Percentiles rank a stretch among this genome's conserved stretches.
Conservation (phyloP, 2,329 filamentous ascomycete genomes). For the Reticulascus tulasneorum region DNA sequence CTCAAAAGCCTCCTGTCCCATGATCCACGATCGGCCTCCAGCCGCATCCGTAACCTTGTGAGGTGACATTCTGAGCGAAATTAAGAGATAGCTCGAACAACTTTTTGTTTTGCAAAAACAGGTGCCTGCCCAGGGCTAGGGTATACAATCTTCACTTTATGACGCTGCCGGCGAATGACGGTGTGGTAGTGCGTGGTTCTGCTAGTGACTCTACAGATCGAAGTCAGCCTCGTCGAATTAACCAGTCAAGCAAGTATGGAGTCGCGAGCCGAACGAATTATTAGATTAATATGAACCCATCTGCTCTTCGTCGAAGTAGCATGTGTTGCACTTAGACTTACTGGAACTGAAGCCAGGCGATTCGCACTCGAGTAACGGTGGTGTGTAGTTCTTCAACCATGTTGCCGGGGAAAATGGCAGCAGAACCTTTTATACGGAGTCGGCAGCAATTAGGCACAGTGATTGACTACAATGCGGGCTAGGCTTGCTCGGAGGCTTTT, state of each 20-base stretch:
- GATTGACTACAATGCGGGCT: conserved; percentile 8
- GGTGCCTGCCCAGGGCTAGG: conserved; percentile 17
- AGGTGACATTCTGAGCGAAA: conserved; percentile 22
- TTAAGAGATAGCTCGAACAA: conserved; percentile 21
- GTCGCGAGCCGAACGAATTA: too few relatives aligned
- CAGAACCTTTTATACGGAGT: conserved; percentile 5
- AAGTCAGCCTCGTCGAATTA: not conserved
- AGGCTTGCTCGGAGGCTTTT: conserved; percentile 9
- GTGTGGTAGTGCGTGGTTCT: conserved; percentile 1
- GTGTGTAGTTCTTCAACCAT: conserved; percentile 38
- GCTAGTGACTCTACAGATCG: conserved; percentile 5
- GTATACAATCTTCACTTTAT: conserved; percentile 20
- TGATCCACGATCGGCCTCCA: conserved; percentile 34
- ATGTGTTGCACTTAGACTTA: conserved; percentile 25
- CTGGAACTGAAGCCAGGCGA: conserved; percentile 44
- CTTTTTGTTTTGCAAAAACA: conserved; percentile 27
- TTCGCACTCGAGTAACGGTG: conserved; percentile 40
- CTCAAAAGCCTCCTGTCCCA: conserved; percentile 40
- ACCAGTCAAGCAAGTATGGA: not conserved
- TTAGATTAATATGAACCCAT: too few relatives aligned
- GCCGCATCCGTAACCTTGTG: conserved; percentile 18
- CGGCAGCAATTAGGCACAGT: conserved; percentile 5
- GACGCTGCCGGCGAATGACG: conserved; percentile 20
- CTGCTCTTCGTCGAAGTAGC: not conserved
- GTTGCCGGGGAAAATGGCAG: conserved; percentile 8